Base-by-base conservation (phyloP, 805 yeast genomes). In the Monosporozyma aerobia region DNA sequence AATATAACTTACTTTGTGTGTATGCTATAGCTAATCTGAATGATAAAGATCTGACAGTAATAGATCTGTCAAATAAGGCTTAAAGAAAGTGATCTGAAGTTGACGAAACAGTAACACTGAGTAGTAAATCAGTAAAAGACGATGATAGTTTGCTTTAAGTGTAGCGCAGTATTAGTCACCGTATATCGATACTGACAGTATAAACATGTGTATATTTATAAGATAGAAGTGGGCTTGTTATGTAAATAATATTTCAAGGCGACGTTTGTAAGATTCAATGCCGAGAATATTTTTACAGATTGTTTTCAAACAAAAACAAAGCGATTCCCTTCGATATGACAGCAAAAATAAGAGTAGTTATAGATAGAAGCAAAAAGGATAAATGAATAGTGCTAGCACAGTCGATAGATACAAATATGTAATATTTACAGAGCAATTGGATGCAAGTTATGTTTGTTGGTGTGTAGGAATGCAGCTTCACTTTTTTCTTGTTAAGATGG, bases 401-500 rank as follows among this genome's bases (percentile, higher is more conserved):
- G 22, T 16, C 10, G 9, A 19, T 11, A n/a, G 25, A 40, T 40
- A 10, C 11, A 19, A 13, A n/a, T 44, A 23, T 43, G 7, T 44
- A n/a, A 7, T 27, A 29, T 44, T 44, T 29, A 44, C 35, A 44
- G 35, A 29, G 33, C 47, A 44, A 44, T 27, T 19, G 22, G 8
- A 44, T 9, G 19, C 10, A 44, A n/a, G 25, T 10, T 30, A 32
- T 32, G 9, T 32, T 32, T 32, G 23, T 39, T 39, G 14, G 9
- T 39, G 5, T 39, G n/a, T 19, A 39, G 43, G n/a, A 13, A 32
- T 32, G 37, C 22, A 19, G 7, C 9, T 19, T 47, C 67, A 90
- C 67, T 87, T 90, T 33, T 75, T 78, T 75, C 99, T 83, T 46
- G 94, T 85, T 57, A 92, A 75, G 25, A 92, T 80, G 10, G 92